phyloP scores from a whole-genome alignment of 495 filamentous ascomycete species.

The Recurvomyces mirabilis region DNA sequence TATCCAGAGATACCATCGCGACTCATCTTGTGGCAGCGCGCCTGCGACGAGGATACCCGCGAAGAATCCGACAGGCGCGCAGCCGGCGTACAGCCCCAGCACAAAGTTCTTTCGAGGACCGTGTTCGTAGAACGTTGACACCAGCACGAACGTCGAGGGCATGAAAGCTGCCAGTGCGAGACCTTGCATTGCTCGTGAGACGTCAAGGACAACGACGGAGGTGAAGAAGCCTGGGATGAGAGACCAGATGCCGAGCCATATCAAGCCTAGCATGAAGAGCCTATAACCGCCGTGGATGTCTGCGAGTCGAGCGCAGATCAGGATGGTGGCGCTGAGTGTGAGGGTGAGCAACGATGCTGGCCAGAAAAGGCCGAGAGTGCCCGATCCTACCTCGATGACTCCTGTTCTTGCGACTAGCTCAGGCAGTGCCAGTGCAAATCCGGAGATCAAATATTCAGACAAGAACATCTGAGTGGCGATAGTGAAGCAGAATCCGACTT shows the following conservation, averaged over 20 bases:
- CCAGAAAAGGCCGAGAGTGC: slow-evolving; percentile 38
- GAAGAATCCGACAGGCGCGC: slow-evolving; percentile 73
- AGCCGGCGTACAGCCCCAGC: slow-evolving; percentile 69
- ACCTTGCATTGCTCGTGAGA: slow-evolving; percentile 68
- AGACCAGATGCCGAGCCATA: slow-evolving; percentile 65
- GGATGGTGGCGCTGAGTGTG: slow-evolving; percentile 60
- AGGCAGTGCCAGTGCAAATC: slow-evolving; percentile 74
- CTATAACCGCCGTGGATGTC: slow-evolving; percentile 55
- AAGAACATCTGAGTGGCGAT: slow-evolving; percentile 19
- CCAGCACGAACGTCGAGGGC: slow-evolving; percentile 67
- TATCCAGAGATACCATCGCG: slow-evolving; percentile 75
- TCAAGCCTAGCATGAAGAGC: slow-evolving; percentile 54
- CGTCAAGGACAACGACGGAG: slow-evolving; percentile 59
- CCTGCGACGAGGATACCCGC: slow-evolving; percentile 72
- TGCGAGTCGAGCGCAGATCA: slow-evolving; percentile 55
- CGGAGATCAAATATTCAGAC: slow-evolving; percentile 72
- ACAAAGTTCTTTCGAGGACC: slow-evolving; percentile 79
- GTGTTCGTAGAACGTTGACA: slow-evolving; percentile 69
- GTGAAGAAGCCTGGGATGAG: slow-evolving; percentile 58
- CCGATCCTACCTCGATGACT: neutral
- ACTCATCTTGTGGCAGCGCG: slow-evolving; percentile 48
- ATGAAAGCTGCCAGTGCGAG: slow-evolving; percentile 68
- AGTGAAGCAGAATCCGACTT: slow-evolving; percentile 19
- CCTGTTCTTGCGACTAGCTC: slow-evolving; percentile 36
- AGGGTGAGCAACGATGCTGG: slow-evolving; percentile 70